phyloP scores from a whole-genome alignment of 2,329 filamentous ascomycete species.

The Colletotrichum caudatum region DNA sequence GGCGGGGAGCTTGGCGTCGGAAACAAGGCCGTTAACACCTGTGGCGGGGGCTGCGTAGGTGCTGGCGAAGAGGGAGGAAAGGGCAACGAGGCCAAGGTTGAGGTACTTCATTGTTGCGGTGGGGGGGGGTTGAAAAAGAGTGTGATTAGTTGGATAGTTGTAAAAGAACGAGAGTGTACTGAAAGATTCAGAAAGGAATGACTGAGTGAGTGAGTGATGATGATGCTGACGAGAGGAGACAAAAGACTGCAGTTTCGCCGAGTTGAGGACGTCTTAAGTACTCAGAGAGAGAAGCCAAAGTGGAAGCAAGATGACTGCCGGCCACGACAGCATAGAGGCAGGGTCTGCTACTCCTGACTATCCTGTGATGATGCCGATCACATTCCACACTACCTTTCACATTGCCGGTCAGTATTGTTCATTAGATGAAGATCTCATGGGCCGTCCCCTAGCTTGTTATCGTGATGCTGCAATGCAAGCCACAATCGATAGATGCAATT shows the following conservation, averaged over 20 bases:
- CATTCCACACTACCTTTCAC: neutral
- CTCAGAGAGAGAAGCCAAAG: neutral
- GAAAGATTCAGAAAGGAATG: conserved; percentile 27
- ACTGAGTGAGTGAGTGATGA: conserved; percentile 36
- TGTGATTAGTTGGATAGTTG: conserved; percentile 25
- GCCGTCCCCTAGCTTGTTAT: neutral
- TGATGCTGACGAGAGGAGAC: conserved; percentile 26
- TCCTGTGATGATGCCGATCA: conserved; percentile 16
- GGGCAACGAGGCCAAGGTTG: conserved; percentile 29
- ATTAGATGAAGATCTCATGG: neutral
- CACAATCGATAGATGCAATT: too few relatives aligned
- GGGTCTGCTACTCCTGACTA: conserved; percentile 1
- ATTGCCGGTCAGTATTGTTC: conserved; percentile 17
- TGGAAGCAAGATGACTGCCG: neutral
- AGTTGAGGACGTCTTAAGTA: conserved; percentile 25
- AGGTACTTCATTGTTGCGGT: conserved; percentile 36
- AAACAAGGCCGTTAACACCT: neutral
- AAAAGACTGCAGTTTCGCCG: neutral
- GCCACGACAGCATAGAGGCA: neutral
- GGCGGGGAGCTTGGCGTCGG: neutral
- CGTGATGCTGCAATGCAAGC: too few relatives aligned
- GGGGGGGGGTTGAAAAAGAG: conserved; percentile 5
- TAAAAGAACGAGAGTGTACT: conserved; percentile 19
- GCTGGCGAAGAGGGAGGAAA: conserved; percentile 31
- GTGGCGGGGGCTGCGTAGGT: conserved; percentile 26